Evolutionary conservation across 345 rosid genomes (phyloP), one percentile per base, ranked within the genome.

Genomic region (Excoecaria agallocha): DNA sequence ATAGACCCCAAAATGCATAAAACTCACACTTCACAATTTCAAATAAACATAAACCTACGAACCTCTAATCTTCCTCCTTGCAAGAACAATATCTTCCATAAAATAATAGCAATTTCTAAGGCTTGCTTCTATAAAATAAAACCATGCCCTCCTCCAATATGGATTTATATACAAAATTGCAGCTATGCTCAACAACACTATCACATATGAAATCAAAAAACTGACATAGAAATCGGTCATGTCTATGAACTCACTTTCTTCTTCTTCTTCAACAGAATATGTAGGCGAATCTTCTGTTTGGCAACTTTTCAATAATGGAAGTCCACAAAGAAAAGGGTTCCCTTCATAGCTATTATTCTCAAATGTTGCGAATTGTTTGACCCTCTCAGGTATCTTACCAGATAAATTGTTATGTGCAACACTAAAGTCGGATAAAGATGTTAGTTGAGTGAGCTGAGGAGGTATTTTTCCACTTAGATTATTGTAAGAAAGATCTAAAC

Each of bases 151-250:
- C 66, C 71, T 55, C 71, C 67, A 79, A 11, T 45, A 20, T 12
- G 67, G 74, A 37, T 79, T 79, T 45, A 79, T 68, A 25, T 15
- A 56, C 52, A 74, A 16, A 62, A 74, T 61, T 19, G 17, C 55
- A 3, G 43, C 56, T 22, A 48, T 69, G 52, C 11, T 37, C 35
- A 64, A 19, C 6, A 79, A 17, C 16, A 50, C 71, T 7, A 54
- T 48, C 1, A 13, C 3, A 51, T 55, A 63, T 30, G 68, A 43
- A 30, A 12, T 66, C 3, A 3, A 19, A 45, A 46, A 64, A 45
- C 66, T 74, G 20, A 39, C 25, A 55, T 55, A 55, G 60, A 55
- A 55, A 55, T 19, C 60, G 6, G n/a, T 8, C 60, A 55, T 19
- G 19, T 55, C 60, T 25, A 55, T 55, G 60, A 55, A 55, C 60